Evolutionary conservation across 345 rosid genomes (phyloP), one percentile per base, ranked within the genome.

Genomic region (Corymbia maculata): DNA sequence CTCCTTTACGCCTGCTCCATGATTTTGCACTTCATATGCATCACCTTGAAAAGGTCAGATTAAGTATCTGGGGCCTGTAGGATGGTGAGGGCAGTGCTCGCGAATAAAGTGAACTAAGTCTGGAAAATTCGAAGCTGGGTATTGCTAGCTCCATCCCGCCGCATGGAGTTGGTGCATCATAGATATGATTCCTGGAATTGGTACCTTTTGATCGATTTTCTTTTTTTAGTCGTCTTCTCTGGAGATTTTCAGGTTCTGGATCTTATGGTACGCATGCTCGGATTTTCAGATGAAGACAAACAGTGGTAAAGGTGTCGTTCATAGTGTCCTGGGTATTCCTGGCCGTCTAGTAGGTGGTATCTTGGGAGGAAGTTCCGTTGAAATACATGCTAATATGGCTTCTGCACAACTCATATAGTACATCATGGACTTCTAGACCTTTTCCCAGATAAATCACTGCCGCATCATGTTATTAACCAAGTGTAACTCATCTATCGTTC

Each of bases 321-420:
- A 96, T 55, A 99, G 98, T 85, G 99, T 98, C 59, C 66, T 96
- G 87, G 99, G 99, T 61, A 89, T 98, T 30, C 99, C 98, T n/a
- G 98, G 99, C 79, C 98, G 99, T 88, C 90, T 98, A 53, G 99
- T 98, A 68, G 99, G 99, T 57, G 99, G 99, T 88, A 94, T 97
- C 75, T 88, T 96, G 88, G 98, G 99, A 21, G 97, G 98, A 87
- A 92, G 92, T 91, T 92, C 95, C 4, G 87, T 93, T 26, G 96
- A 91, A 51, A 89, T 92, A 66, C 93, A 91, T 70, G 90, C 94
- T 53, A 96, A 89, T 88, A 88, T 92, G 87, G 92, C 94, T 96
- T 51, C 95, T 94, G 61, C 93, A 95, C 26, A 93, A 95, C 88
- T 90, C 93, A 8, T 94, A 94, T 87, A 92, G 92, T 88, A 89